Evolutionary conservation across 805 yeast genomes (phyloP).

Genomic region (Wickerhamiella domercqiae): DNA sequence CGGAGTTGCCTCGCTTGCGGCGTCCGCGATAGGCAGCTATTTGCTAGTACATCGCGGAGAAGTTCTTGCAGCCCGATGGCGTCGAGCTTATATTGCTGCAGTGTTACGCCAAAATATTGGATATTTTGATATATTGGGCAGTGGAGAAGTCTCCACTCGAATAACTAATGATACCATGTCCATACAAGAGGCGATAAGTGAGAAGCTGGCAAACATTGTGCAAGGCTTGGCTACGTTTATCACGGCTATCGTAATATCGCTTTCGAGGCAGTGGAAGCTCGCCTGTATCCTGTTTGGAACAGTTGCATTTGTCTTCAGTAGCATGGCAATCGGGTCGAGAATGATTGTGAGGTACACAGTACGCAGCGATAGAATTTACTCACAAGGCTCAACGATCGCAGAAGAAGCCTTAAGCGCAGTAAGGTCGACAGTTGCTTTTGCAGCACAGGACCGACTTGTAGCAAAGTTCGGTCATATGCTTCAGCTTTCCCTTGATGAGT

Average conservation of each 20-base stretch:
- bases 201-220: constrained; percentile 27
- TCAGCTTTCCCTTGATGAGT: constrained; percentile 16
- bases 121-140: constrained; percentile 28
- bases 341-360: constrained; percentile 21
- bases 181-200: constrained; percentile 30
- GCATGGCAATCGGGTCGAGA: constrained; percentile 21
- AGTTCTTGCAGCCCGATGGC: constrained; percentile 26
- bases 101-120: constrained; percentile 28
- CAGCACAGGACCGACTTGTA: constrained; percentile 26
- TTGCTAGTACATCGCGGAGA: constrained; percentile 29
- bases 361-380: constrained; percentile 17
- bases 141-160: constrained; percentile 30
- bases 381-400: constrained; percentile 26
- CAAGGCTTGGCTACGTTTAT: constrained; percentile 27
- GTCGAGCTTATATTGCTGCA: constrained; percentile 25
- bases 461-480: constrained; percentile 22
- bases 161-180: constrained; percentile 28
- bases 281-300: constrained; percentile 24
- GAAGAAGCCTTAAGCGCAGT: constrained; percentile 29
- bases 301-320: constrained; percentile 21
- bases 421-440: constrained; percentile 29
- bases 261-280: constrained; percentile 24
- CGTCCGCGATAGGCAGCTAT: constrained; percentile 23
- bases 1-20: constrained; percentile 25
- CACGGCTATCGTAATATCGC: constrained; percentile 25